Evolutionary conservation across 78 protist species (phyloP), one percentile per base, ranked within the genome.

Genomic region (Speleostelium caveatum): DNA sequence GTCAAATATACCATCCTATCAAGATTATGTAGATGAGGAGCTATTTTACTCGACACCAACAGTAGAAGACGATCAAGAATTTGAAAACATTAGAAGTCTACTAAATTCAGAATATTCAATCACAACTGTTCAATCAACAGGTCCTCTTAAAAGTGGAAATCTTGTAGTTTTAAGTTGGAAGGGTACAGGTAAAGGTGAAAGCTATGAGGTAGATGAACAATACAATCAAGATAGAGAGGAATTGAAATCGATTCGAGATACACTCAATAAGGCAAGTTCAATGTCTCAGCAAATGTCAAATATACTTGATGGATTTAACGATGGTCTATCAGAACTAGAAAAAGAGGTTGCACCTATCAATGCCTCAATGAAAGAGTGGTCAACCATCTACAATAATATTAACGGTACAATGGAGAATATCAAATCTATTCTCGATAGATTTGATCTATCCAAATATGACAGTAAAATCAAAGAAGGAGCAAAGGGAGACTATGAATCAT

Each of bases 291-390:
- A 83, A 42, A 83, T 83, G 91, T 51, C 69, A 10, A 69, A 56
- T 39, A 83, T 83, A 8, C 39, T 83, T 6, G 91, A 83, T 32
- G 22, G 73, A 41, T 83, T 83, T 24, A 83, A 83, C 56, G 71
- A 67, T 7, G 91, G 91, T 49, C 38, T 83, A 2, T 33, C 73
- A 2, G 32, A 26, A 21, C 30, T 83, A 16, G 91, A 83, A 66
- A 22, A 41, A 22, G 79, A 83, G 4, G 91, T 83, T 0, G 80
- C 77, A 45, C 91, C 91, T 1, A 83, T 83, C 62, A 83, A 83
- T 39, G 91, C 91, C 30, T 83, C 91, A 32, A 83, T 83, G 91
- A 83, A 83, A 33, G 91, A 83, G 56, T 83, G 91, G 91, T 69
- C 79, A 0, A 69, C 71, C 21, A 69, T 69, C 16, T 83, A 58